phyloP scores from a whole-genome alignment of 108 stramenopile species.

The Fistulifera solaris region DNA sequence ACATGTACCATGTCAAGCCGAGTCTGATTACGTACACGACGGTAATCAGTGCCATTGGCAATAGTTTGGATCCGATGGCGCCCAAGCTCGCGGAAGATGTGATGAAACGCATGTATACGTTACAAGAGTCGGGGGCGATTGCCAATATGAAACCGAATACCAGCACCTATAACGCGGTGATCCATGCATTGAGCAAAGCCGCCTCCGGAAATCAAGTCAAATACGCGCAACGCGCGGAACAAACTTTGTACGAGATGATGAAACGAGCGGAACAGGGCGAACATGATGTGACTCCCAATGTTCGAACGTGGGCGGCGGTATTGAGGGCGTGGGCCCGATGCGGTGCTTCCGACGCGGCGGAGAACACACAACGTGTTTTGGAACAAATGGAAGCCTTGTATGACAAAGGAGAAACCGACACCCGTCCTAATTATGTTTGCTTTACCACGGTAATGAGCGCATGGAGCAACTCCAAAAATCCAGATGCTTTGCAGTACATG shows the following conservation, averaged over 20 bases:
- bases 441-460: slow-evolving; percentile 32
- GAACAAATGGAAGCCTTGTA: slow-evolving; percentile 45
- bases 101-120: slow-evolving; percentile 27
- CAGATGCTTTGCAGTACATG: slow-evolving; percentile 34
- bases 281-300: slow-evolving; percentile 21
- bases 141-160: slow-evolving; percentile 28
- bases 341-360: slow-evolving; percentile 34
- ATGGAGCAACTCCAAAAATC: slow-evolving; percentile 43
- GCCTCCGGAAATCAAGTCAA: slow-evolving; percentile 1
- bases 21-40: slow-evolving; percentile 28
- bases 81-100: slow-evolving; percentile 24
- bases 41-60: slow-evolving; percentile 36
- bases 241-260: slow-evolving; percentile 28
- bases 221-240: slow-evolving; percentile 17
- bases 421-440: slow-evolving; percentile 30
- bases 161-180: slow-evolving; percentile 53
- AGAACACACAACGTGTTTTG: slow-evolving; percentile 44
- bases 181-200: slow-evolving; percentile 42
- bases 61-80: slow-evolving; percentile 26
- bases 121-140: slow-evolving; percentile 17
- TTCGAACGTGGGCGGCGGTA: slow-evolving; percentile 43
- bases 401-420: slow-evolving; percentile 17
- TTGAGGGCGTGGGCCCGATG: slow-evolving; percentile 48
- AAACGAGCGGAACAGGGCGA: slow-evolving; percentile 22
- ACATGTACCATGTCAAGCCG: slow-evolving; percentile 22